phyloP scores from a whole-genome alignment of 495 filamentous ascomycete species.

The Penicillium coprophilum region DNA sequence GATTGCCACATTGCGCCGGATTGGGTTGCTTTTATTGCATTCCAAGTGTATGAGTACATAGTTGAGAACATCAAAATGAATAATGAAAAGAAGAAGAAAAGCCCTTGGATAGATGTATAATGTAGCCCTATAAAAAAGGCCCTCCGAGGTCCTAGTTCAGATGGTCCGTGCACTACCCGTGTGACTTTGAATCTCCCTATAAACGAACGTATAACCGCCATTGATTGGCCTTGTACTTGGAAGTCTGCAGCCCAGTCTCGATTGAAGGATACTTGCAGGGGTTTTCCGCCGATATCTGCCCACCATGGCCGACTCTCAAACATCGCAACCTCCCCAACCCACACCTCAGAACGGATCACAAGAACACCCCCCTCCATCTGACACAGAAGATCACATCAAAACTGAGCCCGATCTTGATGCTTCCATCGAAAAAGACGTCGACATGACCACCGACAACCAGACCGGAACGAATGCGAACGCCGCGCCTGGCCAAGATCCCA shows the following conservation, averaged over 20 bases:
- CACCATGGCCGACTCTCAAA: constrained; percentile 18
- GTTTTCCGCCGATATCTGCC: constrained; percentile 6
- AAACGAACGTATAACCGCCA: not conserved
- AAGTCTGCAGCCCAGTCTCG: constrained; percentile 8
- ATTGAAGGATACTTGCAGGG: constrained; percentile 10
- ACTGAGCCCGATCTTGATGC: constrained; percentile 37
- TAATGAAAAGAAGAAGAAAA: not conserved
- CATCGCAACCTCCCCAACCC: constrained; percentile 13
- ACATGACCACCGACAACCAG: constrained; percentile 36
- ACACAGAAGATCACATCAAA: constrained; percentile 28
- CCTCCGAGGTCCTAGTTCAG: not conserved
- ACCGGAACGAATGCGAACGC: constrained; percentile 19
- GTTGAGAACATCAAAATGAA: not conserved
- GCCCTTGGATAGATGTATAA: not conserved
- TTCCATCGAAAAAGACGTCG: constrained; percentile 48
- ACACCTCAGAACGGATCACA: constrained; percentile 14
- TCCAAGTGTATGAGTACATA: constrained; percentile 20
- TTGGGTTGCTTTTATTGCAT: constrained; percentile 8
- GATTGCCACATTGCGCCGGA: constrained; percentile 13
- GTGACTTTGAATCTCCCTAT: constrained; percentile 13
- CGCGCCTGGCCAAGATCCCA: constrained; percentile 28
- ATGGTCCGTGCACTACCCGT: constrained; percentile 13
- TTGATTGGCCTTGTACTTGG: constrained; percentile 11
- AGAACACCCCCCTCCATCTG: constrained; percentile 16
- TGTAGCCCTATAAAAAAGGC: not conserved